Conservation (phyloP, 1,139 yeast species). For the Debaryomyces robertsiae region DNA sequence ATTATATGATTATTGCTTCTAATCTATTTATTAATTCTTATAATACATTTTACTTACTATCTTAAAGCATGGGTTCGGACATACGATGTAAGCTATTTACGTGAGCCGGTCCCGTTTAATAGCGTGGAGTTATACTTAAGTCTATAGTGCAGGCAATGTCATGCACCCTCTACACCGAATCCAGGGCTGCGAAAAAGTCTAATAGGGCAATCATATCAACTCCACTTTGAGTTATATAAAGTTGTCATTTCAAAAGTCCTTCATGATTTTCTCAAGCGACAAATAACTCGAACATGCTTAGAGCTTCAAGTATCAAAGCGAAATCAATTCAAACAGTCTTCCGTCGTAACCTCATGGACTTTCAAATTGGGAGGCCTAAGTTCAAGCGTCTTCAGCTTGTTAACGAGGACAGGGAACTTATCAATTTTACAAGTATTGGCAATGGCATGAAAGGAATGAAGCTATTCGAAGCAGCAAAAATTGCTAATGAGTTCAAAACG, state of each 20-base stretch:
- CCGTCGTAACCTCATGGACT: slow-evolving; percentile 6
- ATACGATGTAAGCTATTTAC: too few species aligned
- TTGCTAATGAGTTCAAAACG: slow-evolving; percentile 11
- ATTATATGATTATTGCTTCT: neutral
- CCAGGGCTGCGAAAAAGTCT: slow-evolving; percentile 5
- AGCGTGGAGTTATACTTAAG: too few species aligned
- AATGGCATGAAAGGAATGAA: slow-evolving; percentile 9
- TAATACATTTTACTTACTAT: neutral
- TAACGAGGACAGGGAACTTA: neutral
- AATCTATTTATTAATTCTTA: neutral
- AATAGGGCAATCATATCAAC: slow-evolving; percentile 2
- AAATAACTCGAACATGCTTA: slow-evolving; percentile 2
- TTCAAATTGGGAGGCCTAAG: neutral
- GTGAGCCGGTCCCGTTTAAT: too few species aligned
- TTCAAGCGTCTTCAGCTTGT: neutral
- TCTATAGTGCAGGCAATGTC: too few species aligned
- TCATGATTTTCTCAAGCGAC: neutral
- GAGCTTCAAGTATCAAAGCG: slow-evolving; percentile 1
- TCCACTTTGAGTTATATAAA: slow-evolving; percentile 4
- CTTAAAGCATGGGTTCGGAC: too few species aligned
- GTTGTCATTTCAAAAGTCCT: neutral
- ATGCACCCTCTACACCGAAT: neutral
- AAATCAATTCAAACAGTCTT: slow-evolving; percentile 2
- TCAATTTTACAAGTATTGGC: neutral
- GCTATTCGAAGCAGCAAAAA: slow-evolving; percentile 16